Percentiles rank a stretch among this genome's conserved stretches.
phyloP scores from a whole-genome alignment of 2,329 filamentous ascomycete genomes.

The Trichoderma sp. region DNA sequence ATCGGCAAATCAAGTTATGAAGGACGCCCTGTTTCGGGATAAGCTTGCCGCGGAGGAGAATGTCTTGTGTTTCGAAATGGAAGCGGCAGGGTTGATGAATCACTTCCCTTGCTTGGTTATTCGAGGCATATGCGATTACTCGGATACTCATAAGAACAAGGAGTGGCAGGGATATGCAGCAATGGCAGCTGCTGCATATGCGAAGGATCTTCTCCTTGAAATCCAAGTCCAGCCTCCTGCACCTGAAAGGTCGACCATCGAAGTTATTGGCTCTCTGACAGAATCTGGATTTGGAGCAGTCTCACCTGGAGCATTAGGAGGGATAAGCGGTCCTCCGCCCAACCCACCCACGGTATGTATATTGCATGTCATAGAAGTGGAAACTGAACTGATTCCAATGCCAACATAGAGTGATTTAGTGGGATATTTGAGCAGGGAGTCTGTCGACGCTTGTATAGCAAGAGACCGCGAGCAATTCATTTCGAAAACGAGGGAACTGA shows the following conservation, averaged over 20 bases:
- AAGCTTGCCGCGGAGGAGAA: background rate
- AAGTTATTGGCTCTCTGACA: no score
- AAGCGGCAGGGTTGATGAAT: background rate
- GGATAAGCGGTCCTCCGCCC: fast-evolving
- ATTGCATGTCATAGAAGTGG: background rate
- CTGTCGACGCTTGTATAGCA: background rate
- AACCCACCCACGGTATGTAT: background rate
- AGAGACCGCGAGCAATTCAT: background rate
- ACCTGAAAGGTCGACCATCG: no score
- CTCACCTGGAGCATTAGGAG: background rate
- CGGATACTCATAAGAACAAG: background rate
- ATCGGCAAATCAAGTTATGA: background rate
- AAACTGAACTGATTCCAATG: background rate
- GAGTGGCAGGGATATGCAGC: background rate
- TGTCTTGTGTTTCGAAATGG: background rate
- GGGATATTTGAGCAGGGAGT: background rate
- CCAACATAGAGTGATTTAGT: background rate
- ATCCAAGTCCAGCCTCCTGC: no score
- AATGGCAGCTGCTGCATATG: background rate
- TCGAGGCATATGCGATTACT: background rate
- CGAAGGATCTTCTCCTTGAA: no score
- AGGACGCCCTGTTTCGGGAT: fast-evolving
- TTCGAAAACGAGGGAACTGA: background rate
- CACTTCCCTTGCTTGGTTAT: background rate
- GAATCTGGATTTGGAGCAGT: background rate